Evolutionary conservation across 371 early-diverging fungal species (phyloP).

Genomic region (Mucor lusitanicus): DNA sequence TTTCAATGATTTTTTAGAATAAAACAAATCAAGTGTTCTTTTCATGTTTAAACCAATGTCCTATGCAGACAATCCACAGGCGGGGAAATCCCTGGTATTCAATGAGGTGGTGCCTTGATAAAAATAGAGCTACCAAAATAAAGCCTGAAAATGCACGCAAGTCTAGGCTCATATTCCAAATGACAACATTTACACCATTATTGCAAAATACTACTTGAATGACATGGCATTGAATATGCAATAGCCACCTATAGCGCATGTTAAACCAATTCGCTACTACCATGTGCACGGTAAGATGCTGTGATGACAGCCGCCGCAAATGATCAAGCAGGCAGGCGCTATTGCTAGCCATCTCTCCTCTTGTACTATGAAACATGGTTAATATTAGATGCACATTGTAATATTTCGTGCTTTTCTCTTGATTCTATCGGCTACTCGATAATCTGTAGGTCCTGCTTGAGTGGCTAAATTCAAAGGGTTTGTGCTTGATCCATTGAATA

Average conservation of each 20-base stretch:
- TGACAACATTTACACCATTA: neutral
- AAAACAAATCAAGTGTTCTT: neutral
- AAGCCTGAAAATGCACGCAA: no score
- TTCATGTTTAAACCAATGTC: no score
- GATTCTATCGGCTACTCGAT: conserved; percentile 1
- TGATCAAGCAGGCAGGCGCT: neutral
- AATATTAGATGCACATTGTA: neutral
- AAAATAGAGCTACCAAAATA: no score
- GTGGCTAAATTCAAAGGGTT: neutral
- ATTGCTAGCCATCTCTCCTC: neutral
- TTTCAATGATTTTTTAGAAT: neutral
- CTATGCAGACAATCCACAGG: no score
- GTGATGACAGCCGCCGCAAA: neutral
- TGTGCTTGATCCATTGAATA: neutral
- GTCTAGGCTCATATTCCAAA: no score
- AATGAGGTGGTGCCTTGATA: no score
- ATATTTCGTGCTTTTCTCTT: neutral
- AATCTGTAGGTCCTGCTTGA: neutral
- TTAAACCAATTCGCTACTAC: neutral
- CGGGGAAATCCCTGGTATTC: no score
- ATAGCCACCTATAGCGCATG: neutral
- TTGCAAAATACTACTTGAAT: neutral
- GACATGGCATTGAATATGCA: neutral
- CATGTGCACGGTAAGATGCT: neutral
- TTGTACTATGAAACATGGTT: neutral